Percentiles rank a stretch among this genome's conserved stretches.
phyloP scores from a whole-genome alignment of 169 alveolate genomes.

The Theileria sp. region DNA sequence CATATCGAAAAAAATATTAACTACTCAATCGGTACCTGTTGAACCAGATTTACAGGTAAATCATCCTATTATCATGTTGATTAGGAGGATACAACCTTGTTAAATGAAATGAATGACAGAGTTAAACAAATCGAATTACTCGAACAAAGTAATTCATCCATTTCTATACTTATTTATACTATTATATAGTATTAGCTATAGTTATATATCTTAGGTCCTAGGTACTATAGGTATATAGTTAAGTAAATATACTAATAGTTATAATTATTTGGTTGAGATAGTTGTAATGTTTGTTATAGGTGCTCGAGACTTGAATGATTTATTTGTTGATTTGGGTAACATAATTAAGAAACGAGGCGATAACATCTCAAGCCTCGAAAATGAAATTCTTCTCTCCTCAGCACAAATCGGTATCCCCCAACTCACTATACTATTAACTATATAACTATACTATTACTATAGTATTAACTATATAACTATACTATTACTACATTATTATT shows the following conservation, averaged over 20 bases:
- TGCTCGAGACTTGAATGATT: conserved; percentile 55
- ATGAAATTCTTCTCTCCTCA: conserved; percentile 54
- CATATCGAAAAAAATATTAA: conserved; percentile 36
- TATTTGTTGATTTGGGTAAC: conserved; percentile 46
- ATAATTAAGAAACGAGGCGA: conserved; percentile 64
- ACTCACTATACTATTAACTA: no score
- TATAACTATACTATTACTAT: not conserved
- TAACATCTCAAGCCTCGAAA: conserved; percentile 56
- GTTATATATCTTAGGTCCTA: no score
- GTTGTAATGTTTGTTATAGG: not conserved
- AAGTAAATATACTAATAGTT: no score
- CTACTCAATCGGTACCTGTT: no score
- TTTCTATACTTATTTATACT: no score
- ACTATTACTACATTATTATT: not conserved
- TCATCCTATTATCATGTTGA: not conserved
- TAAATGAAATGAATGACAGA: conserved; percentile 45
- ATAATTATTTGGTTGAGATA: no score
- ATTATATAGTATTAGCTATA: not conserved
- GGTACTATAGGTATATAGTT: no score
- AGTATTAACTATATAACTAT: not conserved
- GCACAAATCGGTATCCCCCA: conserved; percentile 44
- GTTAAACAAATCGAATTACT: conserved; percentile 40
- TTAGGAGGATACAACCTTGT: conserved; percentile 7
- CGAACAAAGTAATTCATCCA: conserved; percentile 41
- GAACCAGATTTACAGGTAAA: not conserved